phyloP scores from a whole-genome alignment of 75 land plant genomes.

The Selaginella tamariscina region DNA sequence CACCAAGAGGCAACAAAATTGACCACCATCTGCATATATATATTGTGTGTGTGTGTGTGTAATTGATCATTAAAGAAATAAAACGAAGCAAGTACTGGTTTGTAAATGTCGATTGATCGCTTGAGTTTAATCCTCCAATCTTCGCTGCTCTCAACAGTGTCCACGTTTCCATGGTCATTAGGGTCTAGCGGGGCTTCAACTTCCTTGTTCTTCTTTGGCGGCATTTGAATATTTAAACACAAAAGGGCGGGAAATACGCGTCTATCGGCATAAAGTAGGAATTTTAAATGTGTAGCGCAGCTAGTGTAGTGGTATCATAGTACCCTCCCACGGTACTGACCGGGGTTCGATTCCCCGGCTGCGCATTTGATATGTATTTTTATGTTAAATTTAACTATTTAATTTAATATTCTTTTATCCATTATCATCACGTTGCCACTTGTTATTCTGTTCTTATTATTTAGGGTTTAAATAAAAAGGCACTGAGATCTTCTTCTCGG shows the following conservation, averaged over 20 bases:
- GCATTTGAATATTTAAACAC: too few relatives aligned
- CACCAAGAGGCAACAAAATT: neutral
- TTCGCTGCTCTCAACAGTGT: neutral
- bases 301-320: conserved; percentile 15
- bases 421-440: too few relatives aligned
- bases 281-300: conserved; percentile 1
- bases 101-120: conserved; percentile 1
- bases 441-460: too few relatives aligned
- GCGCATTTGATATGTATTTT: too few relatives aligned
- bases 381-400: too few relatives aligned
- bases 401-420: too few relatives aligned
- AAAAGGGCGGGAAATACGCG: neutral
- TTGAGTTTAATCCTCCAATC: neutral
- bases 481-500: too few relatives aligned
- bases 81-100: neutral
- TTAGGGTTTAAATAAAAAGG: too few relatives aligned
- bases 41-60: neutral
- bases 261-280: neutral
- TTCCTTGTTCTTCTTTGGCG: neutral
- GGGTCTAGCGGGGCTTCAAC: neutral
- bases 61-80: neutral
- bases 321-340: conserved; percentile 15
- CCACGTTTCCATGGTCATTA: neutral
- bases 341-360: conserved; percentile 16
- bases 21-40: neutral